Conservation (phyloP, 2,329 filamentous ascomycete genomes). For the Colletotrichum limetticola region DNA sequence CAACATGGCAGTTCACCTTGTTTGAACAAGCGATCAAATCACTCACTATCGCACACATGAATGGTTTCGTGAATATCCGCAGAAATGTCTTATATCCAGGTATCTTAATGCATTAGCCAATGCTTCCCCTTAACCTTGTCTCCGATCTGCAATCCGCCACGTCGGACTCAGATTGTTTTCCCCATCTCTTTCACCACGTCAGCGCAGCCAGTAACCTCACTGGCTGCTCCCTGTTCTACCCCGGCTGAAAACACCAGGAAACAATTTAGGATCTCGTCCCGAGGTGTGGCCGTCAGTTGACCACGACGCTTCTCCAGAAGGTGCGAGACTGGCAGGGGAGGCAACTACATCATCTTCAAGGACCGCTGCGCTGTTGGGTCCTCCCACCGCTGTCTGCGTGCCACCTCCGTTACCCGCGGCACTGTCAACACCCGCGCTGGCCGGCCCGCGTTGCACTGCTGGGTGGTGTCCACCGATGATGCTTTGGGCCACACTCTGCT, state of each 20-base stretch:
- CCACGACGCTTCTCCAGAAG: slow-evolving; percentile 48
- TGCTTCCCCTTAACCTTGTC: not conserved
- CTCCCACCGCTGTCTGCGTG: not conserved
- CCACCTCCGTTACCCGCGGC: not conserved
- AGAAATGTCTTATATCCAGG: not conserved
- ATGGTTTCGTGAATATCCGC: not conserved
- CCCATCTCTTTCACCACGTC: not conserved
- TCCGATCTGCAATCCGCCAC: not conserved
- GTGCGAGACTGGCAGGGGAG: slow-evolving; percentile 20
- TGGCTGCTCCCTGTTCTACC: slow-evolving; percentile 41
- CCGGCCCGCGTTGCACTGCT: slow-evolving; percentile 2
- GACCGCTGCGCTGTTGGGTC: not conserved
- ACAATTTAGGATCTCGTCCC: slow-evolving; percentile 74
- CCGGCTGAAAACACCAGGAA: slow-evolving; percentile 74
- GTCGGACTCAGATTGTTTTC: not conserved
- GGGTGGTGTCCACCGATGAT: slow-evolving; percentile 21
- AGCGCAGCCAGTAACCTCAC: not conserved
- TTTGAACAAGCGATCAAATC: not conserved
- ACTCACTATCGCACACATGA: not conserved
- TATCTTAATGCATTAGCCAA: not conserved
- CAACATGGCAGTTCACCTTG: not conserved
- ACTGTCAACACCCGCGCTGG: not conserved
- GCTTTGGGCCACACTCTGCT: slow-evolving; percentile 19
- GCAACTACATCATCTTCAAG: slow-evolving; percentile 13
- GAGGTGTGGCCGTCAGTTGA: slow-evolving; percentile 58